phyloP scores from a whole-genome alignment of 2,329 filamentous ascomycete genomes.

The Aspergillus ochraceus region DNA sequence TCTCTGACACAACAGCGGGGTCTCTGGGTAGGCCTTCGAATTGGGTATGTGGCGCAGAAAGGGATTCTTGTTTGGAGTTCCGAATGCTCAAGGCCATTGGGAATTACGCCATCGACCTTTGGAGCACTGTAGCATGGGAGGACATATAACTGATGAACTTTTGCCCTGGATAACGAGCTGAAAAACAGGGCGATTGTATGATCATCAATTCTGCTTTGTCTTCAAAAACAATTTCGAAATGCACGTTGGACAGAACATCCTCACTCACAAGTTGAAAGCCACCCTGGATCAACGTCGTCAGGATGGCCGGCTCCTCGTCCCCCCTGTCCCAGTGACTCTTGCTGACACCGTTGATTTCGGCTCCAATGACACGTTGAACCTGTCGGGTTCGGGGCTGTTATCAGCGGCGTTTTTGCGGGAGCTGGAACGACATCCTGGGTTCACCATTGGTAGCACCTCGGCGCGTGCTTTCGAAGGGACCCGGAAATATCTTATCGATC shows the following conservation, averaged over 20 bases:
- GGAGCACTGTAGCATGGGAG: not conserved
- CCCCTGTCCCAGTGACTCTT: conserved; percentile 6
- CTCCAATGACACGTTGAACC: conserved; percentile 17
- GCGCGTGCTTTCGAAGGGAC: conserved; percentile 13
- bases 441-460: conserved; percentile 12
- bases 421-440: conserved; percentile 13
- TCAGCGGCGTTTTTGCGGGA: conserved; percentile 11
- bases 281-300: conserved; percentile 6
- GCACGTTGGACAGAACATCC: conserved; percentile 4
- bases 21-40: not conserved
- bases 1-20: not conserved
- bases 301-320: conserved; percentile 10
- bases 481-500: conserved; percentile 20
- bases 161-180: not conserved
- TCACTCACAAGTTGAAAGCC: conserved; percentile 6
- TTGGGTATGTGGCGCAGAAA: not conserved
- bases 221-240: not conserved
- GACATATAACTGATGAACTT: not conserved
- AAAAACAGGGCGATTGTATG: not conserved
- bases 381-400: conserved; percentile 12
- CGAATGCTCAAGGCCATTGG: not conserved
- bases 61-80: not conserved
- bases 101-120: not conserved
- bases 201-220: not conserved
- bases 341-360: conserved; percentile 12